Evolutionary conservation across 75 land plant genomes (phyloP), one percentile per base, ranked within the genome.

Genomic region (Cunninghamia lanceolata): DNA sequence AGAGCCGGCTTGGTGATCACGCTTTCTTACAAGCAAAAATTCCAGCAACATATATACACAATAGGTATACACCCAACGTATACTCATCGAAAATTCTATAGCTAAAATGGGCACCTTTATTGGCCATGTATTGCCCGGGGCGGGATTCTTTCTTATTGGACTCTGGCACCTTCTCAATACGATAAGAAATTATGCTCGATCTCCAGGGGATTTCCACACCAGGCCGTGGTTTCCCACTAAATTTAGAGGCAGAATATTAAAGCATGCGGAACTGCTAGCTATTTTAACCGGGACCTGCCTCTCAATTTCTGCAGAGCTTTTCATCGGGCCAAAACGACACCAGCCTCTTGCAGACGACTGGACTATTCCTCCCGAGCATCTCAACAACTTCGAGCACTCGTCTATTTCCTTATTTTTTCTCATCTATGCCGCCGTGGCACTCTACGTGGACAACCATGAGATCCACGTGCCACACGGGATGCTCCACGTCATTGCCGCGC

Each of bases 111-210:
- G 99, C 0, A 89, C 93, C 45, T 83, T 96, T 54, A 59, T 93
- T 1, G 99, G 99, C 1, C 99, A 97, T 70, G 96, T 94, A 6
- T 86, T 89, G 15, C 98, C 98, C 3, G 99, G 99, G 4, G 84
- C 88, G 2, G 98, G 94, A 47, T 97, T 97, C 91, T 82, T 96
- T 30, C 40, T 92, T 16, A 88, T 96, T 15, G 99, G 99, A 10
- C 68, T 96, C 13, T 97, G 99, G 99, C 99, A 97, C 76, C 93
- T 97, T 84, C 90, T 90, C 84, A 96, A 96, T 89, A 90, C 92
- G 85, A 85, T 89, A 63, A 88, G 88, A 70, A 90, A 90, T 89
- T 89, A 93, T 81, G 79, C 68, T 54, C 86, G 50, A 13, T 50
- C 85, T 70, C 93, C 94, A 17, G 84, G 87, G 82, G 73, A 88